Base-by-base conservation (phyloP, 805 yeast genomes). In the Isabelozyma pseudorhagii region DNA sequence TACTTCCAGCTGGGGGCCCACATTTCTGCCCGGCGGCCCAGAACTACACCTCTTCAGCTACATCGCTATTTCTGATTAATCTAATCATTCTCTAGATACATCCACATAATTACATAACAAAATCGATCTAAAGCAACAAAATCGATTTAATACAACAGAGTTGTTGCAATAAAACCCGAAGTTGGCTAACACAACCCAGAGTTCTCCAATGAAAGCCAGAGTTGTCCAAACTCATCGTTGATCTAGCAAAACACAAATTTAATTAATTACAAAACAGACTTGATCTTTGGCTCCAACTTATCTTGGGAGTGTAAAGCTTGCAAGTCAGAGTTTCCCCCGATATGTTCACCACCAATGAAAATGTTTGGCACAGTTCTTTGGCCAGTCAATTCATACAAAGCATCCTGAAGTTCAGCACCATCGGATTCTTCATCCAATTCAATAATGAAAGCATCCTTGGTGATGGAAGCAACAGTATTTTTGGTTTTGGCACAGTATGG, bases 321-420 rank as follows among this genome's bases (percentile, higher is more conserved):
- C 55, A 93, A 75, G 59, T 89, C 97, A 39, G 92, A 85, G 80
- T 91, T 89, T 54, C 99, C 99, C 52, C 99, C 99, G 62, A 93
- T 83, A 76, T 91, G 97, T 72, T 92, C 80, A 53, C 97, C 97
- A 44, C 78, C 84, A 67, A 93, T 90, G 74, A 87, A 93, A 59
- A 93, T 80, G 67, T 87, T 91, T 54, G 99, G 99, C 54, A 93
- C 98, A 39, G 97, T 90, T 58, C 84, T 80, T 78, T 93, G 98
- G 52, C 96, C 94, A 39, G 96, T 88, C 52, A 90, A 69, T 64
- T 86, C 82, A 47, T 66, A 68, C 52, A 93, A 77, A 56, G 96
- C 96, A 45, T 74, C 85, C 74, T 92, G 97, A 58, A 91, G 81
- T 31, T 85, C 92, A 44, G 74, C 71, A 50, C 97, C 97, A 52